Base-by-base conservation (phyloP, 148 eudicot species). In the Dysphania ambrosioides region DNA sequence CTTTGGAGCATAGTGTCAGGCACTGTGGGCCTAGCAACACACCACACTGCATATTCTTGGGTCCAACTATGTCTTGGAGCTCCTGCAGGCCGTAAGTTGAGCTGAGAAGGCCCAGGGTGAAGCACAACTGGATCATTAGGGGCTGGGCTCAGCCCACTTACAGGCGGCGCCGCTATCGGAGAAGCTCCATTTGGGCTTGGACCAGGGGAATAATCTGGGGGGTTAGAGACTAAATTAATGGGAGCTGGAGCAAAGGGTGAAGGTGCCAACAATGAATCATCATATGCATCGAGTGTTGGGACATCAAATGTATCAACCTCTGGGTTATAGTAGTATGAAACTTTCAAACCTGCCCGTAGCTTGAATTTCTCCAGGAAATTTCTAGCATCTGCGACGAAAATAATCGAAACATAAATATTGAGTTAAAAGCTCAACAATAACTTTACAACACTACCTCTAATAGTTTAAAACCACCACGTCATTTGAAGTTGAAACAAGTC, bases 11-110 rank as follows among this genome's bases (percentile, higher is more conserved):
- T 2, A 0, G 83, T 56, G 42, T 71, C 81, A 2, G 84, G 81
- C 26, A 84, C 79, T 1, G 85, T 82, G 73, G 89, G 85, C 75
- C 71, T 78, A 30, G 87, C 84, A 51, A 86, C 87, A 72, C 89
- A 86, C 89, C 89, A 86, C 53, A 79, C 57, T 0, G 76, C 74
- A 27, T 36, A 61, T 0, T 61, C 81, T 16, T 74, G 80, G 73
- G 77, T 68, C 19, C 60, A 57, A 15, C 58, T 29, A 0, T 67
- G 79, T 16, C 56, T 49, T 0, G 83, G 83, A 10, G 73, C 77
- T 31, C 72, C 63, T 10, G 56, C 36, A 1, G 82, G 82, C 42
- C 19, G 61, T 26, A 18, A 26, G 32, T 59, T 42, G 60, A 30
- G 56, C 21, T 68, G 69, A 12, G 69, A n/a, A 0, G 82, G 68